Evolutionary conservation across 1,139 yeast genomes (phyloP), one percentile per base, ranked within the genome.

Genomic region (Yamadazyma conglobata): DNA sequence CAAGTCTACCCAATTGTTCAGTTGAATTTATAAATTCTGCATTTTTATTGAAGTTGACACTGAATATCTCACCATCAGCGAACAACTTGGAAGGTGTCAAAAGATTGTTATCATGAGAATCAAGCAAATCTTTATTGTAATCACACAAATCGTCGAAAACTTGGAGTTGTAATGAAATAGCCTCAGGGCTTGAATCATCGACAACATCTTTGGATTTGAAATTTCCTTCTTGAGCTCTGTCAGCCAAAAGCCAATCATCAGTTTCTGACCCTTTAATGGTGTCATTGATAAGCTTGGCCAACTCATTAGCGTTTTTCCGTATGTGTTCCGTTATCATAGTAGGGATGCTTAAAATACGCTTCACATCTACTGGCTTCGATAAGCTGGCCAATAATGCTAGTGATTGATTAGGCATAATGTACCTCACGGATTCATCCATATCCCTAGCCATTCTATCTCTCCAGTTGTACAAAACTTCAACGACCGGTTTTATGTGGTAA

Each of bases 371-470:
- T 1, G 95, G 93, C 25, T 66, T 60, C 9, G 65, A 47, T 29
- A 65, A 48, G 9, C 71, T 62, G 4, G 81, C 78, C 31, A 91
- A 57, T 1, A 81, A 70, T 0, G 82, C 80, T 30, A 91, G 53
- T 7, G 82, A 56, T 47, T 83, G 94, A 50, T 87, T 88, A 4
- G 95, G 78, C 91, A 89, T 81, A 6, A 91, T 64, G 47, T 64
- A 91, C 40, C 95, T 65, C 1, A 82, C 77, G 2, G 95, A 84
- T 54, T 93, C 99, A 51, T 93, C 99, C 28, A 73, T 70, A 25
- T 62, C 48, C 38, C 94, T 70, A 1, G 97, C 97, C 22, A 71
- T 49, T 2, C 45, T 36, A 50, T 93, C 97, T 52, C 98, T 73
- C 97, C 97, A 91, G 23, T 74, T 68, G 47, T 74, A 86, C 15